A percentile compares a stretch with the other conserved stretches of the same genome.
phyloP scores from a whole-genome alignment of 1,139 yeast genomes.

The Chernovozyma sophiae-reginae region DNA sequence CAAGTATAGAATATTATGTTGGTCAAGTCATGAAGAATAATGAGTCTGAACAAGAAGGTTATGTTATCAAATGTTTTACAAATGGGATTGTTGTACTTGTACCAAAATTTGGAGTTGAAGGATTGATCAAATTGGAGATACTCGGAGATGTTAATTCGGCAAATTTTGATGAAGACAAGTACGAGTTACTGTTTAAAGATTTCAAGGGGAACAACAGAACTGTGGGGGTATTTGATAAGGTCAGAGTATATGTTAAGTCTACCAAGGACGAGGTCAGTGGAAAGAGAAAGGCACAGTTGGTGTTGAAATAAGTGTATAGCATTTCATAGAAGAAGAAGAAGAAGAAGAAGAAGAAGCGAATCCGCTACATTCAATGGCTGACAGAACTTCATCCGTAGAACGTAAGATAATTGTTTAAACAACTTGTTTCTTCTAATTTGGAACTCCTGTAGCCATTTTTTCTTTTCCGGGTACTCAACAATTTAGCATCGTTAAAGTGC shows the following conservation, averaged over 20 bases:
- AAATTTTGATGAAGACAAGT: constrained; percentile 72
- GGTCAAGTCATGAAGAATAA: constrained; percentile 93
- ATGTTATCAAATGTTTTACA: constrained; percentile 84
- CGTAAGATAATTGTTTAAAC: too few relatives aligned
- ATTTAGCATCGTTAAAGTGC: too few relatives aligned
- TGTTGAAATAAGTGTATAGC: constrained; percentile 39
- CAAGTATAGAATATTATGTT: constrained; percentile 94
- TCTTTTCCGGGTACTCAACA: too few relatives aligned
- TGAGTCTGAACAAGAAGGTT: constrained; percentile 78
- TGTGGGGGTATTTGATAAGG: constrained; percentile 80
- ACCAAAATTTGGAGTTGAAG: constrained; percentile 97
- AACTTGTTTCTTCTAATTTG: too few relatives aligned
- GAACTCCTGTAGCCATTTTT: too few relatives aligned
- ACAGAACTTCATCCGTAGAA: too few relatives aligned
- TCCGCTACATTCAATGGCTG: neutral
- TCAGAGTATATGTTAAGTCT: constrained; percentile 75
- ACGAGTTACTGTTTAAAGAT: constrained; percentile 56
- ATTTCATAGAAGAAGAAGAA: too few relatives aligned
- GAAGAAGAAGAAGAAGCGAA: too few relatives aligned
- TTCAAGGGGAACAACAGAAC: constrained; percentile 39
- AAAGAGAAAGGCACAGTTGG: constrained; percentile 84
- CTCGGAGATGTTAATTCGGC: constrained; percentile 65
- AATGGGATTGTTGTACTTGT: constrained; percentile 95
- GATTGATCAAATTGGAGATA: constrained; percentile 77
- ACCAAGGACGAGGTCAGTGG: constrained; percentile 85